phyloP scores from a whole-genome alignment of 257 asterid genomes.

The Plantago elongata region DNA sequence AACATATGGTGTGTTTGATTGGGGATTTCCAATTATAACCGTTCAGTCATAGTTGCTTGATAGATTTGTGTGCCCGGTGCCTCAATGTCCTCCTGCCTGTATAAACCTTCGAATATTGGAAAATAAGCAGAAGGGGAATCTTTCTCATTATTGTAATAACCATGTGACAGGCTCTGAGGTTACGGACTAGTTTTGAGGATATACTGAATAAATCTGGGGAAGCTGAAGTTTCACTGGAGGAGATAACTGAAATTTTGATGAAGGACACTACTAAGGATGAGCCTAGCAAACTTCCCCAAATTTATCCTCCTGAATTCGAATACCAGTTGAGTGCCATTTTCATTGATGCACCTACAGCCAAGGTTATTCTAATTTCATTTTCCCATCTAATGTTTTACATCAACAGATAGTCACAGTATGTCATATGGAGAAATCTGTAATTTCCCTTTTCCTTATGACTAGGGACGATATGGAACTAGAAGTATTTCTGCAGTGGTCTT shows the following conservation, averaged over 20 bases:
- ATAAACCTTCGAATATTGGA: neutral
- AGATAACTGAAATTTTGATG: constrained; percentile 30
- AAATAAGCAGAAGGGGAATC: neutral
- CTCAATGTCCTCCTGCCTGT: neutral
- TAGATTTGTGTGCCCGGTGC: no score
- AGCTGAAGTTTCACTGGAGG: constrained; percentile 33
- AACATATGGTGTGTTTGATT: no score
- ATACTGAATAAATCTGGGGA: constrained; percentile 22
- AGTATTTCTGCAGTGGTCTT: constrained; percentile 55
- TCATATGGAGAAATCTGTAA: neutral
- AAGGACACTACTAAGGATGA: constrained; percentile 51
- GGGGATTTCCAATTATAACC: no score
- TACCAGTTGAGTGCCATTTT: constrained; percentile 66
- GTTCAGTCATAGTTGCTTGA: no score
- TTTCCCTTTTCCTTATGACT: neutral
- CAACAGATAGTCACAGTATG: neutral
- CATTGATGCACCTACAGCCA: constrained; percentile 46
- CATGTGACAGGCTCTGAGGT: constrained; percentile 46
- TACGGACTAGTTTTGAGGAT: constrained; percentile 34
- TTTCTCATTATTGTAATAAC: neutral
- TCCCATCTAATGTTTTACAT: neutral
- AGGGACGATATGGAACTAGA: constrained; percentile 81
- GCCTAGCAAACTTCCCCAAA: constrained; percentile 42
- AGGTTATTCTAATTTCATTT: constrained; percentile 31
- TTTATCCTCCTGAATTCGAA: constrained; percentile 51